Conservation (phyloP, 139 green algal species). For the Tetraselmis chui region DNA sequence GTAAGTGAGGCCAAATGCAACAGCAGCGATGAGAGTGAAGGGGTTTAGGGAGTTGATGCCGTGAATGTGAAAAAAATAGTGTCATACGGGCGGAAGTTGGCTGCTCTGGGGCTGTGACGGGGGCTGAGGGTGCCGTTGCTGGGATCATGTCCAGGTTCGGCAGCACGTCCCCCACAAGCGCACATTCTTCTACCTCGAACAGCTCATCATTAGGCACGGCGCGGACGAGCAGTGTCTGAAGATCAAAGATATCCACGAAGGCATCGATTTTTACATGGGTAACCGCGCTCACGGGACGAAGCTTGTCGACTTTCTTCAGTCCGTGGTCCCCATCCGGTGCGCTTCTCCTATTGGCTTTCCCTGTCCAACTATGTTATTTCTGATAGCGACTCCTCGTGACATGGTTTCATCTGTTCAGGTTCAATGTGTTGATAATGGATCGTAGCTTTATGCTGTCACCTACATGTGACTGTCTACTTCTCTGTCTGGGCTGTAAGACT, state of each 20-base stretch:
- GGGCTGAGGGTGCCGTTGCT: background rate
- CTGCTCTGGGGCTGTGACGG: background rate
- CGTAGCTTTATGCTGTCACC: slow-evolving; percentile 76
- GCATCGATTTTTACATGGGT: slow-evolving; percentile 94
- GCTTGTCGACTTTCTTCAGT: slow-evolving; percentile 92
- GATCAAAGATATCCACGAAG: slow-evolving; percentile 80
- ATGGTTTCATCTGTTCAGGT: slow-evolving; percentile 99
- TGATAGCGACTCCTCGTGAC: slow-evolving; percentile 82
- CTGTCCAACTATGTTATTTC: slow-evolving; percentile 98
- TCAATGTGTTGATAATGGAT: slow-evolving; percentile 87
- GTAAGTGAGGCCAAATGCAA: slow-evolving; percentile 32
- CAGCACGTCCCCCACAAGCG: slow-evolving; percentile 97
- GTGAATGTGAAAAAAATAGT: background rate
- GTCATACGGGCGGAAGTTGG: background rate
- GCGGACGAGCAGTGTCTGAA: slow-evolving; percentile 67
- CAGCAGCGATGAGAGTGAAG: background rate
- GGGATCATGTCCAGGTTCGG: slow-evolving; percentile 56
- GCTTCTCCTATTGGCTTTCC: slow-evolving; percentile 38
- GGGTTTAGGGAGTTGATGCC: background rate
- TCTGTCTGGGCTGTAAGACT: too few relatives aligned
- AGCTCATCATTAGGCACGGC: slow-evolving; percentile 93
- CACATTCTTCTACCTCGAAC: slow-evolving; percentile 98
- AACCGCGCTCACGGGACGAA: slow-evolving; percentile 77
- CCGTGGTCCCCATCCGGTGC: slow-evolving; percentile 41
- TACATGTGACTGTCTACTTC: too few relatives aligned